A percentile compares a stretch with the other conserved stretches of the same genome.
phyloP scores from a whole-genome alignment of 2,329 filamentous ascomycete species.

The Hirsutella thompsonii region DNA sequence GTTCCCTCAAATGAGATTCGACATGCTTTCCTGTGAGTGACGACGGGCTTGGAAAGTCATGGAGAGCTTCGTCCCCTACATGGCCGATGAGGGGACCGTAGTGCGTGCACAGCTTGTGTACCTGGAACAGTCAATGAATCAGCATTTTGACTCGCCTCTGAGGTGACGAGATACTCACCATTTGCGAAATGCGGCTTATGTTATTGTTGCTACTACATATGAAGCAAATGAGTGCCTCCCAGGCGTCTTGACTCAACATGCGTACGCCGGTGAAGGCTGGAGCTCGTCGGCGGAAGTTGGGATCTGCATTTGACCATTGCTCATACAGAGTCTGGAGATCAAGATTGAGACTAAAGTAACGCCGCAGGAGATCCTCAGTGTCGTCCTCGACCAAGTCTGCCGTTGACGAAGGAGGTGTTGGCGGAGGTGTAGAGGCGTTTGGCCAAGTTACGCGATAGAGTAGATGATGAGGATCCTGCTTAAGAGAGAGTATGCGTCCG shows the following conservation, averaged over 20 bases:
- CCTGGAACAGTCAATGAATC: slow-evolving; percentile 30
- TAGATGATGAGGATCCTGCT: slow-evolving; percentile 65
- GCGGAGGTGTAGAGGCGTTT: slow-evolving; percentile 6
- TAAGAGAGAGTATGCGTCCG: slow-evolving; percentile 73
- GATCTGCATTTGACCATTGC: slow-evolving; percentile 74
- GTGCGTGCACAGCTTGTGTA: slow-evolving; percentile 75
- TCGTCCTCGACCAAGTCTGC: slow-evolving; percentile 39
- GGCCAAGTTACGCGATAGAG: slow-evolving; percentile 67
- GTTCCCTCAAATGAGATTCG: slow-evolving; percentile 62
- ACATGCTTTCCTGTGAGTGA: slow-evolving; percentile 63
- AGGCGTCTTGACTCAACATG: slow-evolving; percentile 87
- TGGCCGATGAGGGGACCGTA: slow-evolving; percentile 70
- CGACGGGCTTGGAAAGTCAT: slow-evolving; percentile 74
- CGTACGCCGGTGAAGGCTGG: slow-evolving; percentile 81
- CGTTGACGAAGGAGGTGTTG: slow-evolving; percentile 3
- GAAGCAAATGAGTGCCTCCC: slow-evolving; percentile 88
- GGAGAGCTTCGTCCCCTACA: slow-evolving; percentile 57
- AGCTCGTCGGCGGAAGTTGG: slow-evolving; percentile 81
- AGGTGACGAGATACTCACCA: slow-evolving; percentile 39
- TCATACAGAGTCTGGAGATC: slow-evolving; percentile 66
- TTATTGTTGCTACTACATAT: slow-evolving; percentile 99
- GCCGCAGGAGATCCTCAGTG: slow-evolving; percentile 58
- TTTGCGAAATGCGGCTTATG: slow-evolving; percentile 86
- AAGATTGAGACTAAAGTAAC: slow-evolving; percentile 80
- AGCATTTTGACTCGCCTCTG: background rate